phyloP scores from a whole-genome alignment of 306 rosid species.

The Prunus davidiana region DNA sequence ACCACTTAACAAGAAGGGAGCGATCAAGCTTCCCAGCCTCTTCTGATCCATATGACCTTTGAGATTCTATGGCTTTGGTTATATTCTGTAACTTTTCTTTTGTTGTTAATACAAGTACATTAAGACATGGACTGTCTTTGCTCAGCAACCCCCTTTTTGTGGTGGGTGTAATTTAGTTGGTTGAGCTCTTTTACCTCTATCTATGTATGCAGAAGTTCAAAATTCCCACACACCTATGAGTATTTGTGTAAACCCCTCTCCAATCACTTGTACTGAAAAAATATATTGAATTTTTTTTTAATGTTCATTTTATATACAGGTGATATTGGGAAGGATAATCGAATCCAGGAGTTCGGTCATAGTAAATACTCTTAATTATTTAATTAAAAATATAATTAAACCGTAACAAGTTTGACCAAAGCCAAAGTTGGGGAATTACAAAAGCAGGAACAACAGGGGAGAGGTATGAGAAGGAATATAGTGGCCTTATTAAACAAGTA shows the following conservation, averaged over 20 bases:
- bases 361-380: too few species aligned
- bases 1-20: conserved; percentile 72
- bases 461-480: background rate
- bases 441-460: background rate
- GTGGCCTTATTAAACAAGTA: background rate
- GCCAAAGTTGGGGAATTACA: background rate
- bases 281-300: too few species aligned
- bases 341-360: too few species aligned
- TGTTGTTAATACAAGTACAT: background rate
- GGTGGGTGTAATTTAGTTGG: too few species aligned
- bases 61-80: background rate
- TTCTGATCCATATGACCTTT: conserved; percentile 5
- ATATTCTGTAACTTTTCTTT: background rate
- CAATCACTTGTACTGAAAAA: too few species aligned
- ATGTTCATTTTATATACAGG: too few species aligned
- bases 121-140: background rate
- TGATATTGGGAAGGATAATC: too few species aligned
- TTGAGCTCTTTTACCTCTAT: too few species aligned
- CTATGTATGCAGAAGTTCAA: accelerated
- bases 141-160: too few species aligned
- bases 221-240: accelerated
- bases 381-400: too few species aligned
- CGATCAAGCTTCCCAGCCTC: conserved; percentile 71
- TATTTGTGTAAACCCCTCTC: too few species aligned
- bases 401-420: background rate